Evolutionary conservation across 2,329 filamentous ascomycete species (phyloP), one percentile per base, ranked within the genome.

Genomic region (Cercospora sp.): DNA sequence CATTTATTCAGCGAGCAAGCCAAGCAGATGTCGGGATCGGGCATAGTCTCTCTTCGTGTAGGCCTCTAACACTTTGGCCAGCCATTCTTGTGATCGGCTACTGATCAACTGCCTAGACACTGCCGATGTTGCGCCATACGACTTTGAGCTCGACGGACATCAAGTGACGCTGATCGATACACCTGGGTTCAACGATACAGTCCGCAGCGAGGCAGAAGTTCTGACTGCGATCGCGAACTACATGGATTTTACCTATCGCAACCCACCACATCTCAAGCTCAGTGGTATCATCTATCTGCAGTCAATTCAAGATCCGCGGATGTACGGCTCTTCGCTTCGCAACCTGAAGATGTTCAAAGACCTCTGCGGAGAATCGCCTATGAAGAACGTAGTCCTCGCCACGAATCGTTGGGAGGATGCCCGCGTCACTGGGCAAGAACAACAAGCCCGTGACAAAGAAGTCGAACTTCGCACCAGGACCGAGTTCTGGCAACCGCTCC

Each of bases 141-240:
- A 58, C 5, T 43, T 58, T 16, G 32, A 26, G 45, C 18, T 65
- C 2, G 51, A 43, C 5, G 34, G 53, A 3, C 49, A 28, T 32
- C 16, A 51, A 26, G 37, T 65, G 3, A 65, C 32, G 7, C 73
- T 83, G 13, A 78, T 84, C 67, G 83, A 85, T 69, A 85, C 83
- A 0, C 83, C 83, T 0, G 83, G 83, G 0, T 85, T 85, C 69
- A 79, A 83, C 32, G 83, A 85, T 64, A 84, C 82, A 0, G 72
- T 76, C 57, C 71, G 79, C 24, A 78, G 79, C 5, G 83, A 85
- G 65, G 77, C 79, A 6, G 82, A 85, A 34, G 79, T 85, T 1
- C 77, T 85, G 1, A 60, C 75, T n/a, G 75, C 81, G 45, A 81
- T 85, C 26, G 80, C 81, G 0, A 73, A 53, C 5, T 53, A 53